Conservation (phyloP, 495 filamentous ascomycete genomes). For the Trichoderma parareesei region DNA sequence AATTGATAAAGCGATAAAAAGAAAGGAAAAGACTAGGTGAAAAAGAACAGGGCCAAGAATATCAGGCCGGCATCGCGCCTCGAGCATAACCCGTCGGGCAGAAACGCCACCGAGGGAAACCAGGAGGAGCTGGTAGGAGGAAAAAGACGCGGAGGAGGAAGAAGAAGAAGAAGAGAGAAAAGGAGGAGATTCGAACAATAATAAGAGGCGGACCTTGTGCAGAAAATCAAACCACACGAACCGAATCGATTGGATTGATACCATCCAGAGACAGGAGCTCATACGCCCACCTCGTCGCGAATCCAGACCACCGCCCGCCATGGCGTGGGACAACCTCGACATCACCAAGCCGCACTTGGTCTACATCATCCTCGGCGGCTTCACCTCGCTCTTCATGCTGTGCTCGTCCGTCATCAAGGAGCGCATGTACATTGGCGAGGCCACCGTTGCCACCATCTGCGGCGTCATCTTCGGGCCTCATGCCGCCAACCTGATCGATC, state of each 20-base stretch:
- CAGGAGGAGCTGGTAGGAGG: neutral
- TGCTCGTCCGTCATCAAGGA: constrained; percentile 98
- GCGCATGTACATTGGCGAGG: constrained; percentile 96
- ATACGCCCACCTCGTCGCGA: neutral
- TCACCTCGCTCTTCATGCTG: constrained; percentile 97
- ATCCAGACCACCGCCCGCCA: constrained; percentile 28
- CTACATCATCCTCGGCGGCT: constrained; percentile 96
- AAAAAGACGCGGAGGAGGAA: neutral
- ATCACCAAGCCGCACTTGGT: constrained; percentile 96
- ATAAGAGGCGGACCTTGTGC: neutral
- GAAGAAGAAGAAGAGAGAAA: neutral
- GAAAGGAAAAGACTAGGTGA: neutral
- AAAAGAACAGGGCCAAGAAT: neutral
- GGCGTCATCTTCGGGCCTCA: constrained; percentile 97
- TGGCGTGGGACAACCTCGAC: constrained; percentile 90
- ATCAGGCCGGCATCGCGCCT: neutral
- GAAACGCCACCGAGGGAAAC: neutral
- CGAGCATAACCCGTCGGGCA: neutral
- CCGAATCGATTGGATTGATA: neutral
- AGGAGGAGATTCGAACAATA: neutral
- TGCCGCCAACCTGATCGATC: constrained; percentile 85
- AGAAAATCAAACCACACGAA: neutral
- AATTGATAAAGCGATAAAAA: neutral
- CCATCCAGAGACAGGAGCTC: neutral
- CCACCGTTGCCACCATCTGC: constrained; percentile 90